A percentile compares a stretch with the other conserved stretches of the same genome.
phyloP scores from a whole-genome alignment of 2,329 filamentous ascomycete species.

The Cladosporium oxysporum region DNA sequence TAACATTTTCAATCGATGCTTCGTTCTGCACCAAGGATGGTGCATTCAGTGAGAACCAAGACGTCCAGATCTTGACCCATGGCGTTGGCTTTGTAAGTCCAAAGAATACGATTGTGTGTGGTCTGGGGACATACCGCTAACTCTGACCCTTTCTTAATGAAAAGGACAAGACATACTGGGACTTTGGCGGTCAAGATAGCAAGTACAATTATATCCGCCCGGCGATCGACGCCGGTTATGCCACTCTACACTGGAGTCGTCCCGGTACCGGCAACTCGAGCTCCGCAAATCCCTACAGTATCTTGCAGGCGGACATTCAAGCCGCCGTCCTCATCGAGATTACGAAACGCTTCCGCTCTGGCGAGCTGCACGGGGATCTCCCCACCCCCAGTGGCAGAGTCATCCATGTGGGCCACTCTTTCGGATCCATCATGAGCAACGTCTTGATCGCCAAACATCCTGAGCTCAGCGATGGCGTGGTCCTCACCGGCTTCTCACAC shows the following conservation, averaged over 20 bases:
- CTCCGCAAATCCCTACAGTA: slow-evolving; percentile 23
- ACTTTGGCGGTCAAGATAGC: slow-evolving; percentile 23
- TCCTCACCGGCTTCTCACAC: slow-evolving; percentile 25
- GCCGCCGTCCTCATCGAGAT: slow-evolving; percentile 22
- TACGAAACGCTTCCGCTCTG: slow-evolving; percentile 23
- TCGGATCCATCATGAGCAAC: slow-evolving; percentile 23
- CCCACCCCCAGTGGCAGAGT: slow-evolving; percentile 22
- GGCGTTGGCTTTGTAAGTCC: slow-evolving; percentile 24
- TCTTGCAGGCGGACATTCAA: slow-evolving; percentile 24
- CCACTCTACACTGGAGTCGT: slow-evolving; percentile 27
- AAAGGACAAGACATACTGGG: slow-evolving; percentile 26
- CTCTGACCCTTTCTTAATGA: not conserved
- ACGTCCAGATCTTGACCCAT: slow-evolving; percentile 27
- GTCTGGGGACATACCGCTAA: not conserved
- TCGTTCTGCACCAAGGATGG: slow-evolving; percentile 23
- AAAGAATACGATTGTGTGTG: not conserved
- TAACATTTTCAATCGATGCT: slow-evolving; percentile 24
- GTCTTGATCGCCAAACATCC: slow-evolving; percentile 20
- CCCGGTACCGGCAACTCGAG: slow-evolving; percentile 25
- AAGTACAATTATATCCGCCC: slow-evolving; percentile 26
- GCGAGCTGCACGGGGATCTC: slow-evolving; percentile 19
- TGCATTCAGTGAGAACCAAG: not conserved
- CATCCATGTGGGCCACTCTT: slow-evolving; percentile 28
- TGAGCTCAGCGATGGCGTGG: slow-evolving; percentile 23
- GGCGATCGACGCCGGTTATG: slow-evolving; percentile 23